These are phyloP conservation scores for Talaromyces marneffei DNA, from an alignment of 2,329 filamentous ascomycete species.

Conservation along the genomic window DNA sequence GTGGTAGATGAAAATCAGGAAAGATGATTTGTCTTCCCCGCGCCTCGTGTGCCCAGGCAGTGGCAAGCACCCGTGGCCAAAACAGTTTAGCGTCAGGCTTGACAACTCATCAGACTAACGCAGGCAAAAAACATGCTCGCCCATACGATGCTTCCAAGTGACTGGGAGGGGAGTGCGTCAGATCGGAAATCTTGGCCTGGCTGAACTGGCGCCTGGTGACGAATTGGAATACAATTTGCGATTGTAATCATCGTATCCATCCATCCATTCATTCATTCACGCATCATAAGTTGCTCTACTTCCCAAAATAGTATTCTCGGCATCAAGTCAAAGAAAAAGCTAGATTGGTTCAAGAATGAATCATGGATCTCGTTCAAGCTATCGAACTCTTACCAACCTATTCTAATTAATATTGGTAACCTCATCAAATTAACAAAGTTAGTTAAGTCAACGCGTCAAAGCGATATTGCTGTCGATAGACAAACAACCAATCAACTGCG, in stretches of 20 bases:
- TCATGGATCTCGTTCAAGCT: neutral
- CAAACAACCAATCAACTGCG: neutral
- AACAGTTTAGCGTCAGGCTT: neutral
- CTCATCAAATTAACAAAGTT: too few species aligned
- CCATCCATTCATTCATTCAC: neutral
- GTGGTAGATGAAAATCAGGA: neutral
- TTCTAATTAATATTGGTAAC: neutral
- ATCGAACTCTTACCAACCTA: neutral
- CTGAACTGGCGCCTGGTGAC: neutral
- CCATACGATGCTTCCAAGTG: too few species aligned
- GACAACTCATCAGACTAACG: constrained; percentile 1
- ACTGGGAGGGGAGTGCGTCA: neutral
- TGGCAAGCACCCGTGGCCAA: too few species aligned
- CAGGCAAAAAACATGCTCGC: neutral
- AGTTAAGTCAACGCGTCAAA: too few species aligned
- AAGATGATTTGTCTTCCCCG: constrained; percentile 1
- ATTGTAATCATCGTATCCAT: neutral
- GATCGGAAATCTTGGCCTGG: neutral
- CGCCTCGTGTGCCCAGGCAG: neutral
- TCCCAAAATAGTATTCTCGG: neutral
- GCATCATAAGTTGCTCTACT: neutral
- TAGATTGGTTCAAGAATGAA: neutral
- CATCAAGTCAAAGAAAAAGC: neutral
- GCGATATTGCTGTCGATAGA: neutral
- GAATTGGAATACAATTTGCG: neutral